These are phyloP conservation scores for Grosmannia serpens DNA, from an alignment of 2,329 filamentous ascomycete species.

Conservation along the genomic window DNA sequence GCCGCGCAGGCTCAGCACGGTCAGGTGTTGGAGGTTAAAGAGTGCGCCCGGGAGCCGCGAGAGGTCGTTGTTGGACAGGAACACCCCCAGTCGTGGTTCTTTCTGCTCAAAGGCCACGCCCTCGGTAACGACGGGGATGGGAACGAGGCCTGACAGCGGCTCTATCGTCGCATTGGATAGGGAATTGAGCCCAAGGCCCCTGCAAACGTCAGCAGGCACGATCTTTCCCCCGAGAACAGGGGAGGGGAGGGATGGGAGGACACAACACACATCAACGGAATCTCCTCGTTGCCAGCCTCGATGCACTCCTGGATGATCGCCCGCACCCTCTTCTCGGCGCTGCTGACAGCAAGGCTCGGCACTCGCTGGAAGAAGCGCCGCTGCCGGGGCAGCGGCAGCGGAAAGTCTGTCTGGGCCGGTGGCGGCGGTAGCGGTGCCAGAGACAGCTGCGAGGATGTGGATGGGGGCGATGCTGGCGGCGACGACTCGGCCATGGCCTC, in stretches of 20 bases:
- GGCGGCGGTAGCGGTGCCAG: constrained; percentile 31
- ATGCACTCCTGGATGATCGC: constrained; percentile 38
- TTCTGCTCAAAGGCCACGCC: constrained; percentile 48
- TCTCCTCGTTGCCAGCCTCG: constrained; percentile 44
- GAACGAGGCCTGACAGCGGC: constrained; percentile 42
- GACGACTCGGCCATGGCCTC: background rate
- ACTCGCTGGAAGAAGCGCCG: constrained; percentile 16
- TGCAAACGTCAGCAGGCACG: constrained; percentile 10
- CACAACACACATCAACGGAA: constrained; percentile 23
- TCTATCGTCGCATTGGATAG: constrained; percentile 46
- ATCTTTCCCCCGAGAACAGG: background rate
- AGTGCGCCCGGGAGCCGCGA: constrained; percentile 44
- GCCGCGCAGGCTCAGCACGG: constrained; percentile 52
- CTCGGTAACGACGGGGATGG: constrained; percentile 40
- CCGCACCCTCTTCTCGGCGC: constrained; percentile 33
- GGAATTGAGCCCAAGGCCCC: constrained; percentile 33
- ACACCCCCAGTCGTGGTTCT: constrained; percentile 49
- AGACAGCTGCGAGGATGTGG: constrained; percentile 53
- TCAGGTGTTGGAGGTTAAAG: constrained; percentile 50
- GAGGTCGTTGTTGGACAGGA: constrained; percentile 48
- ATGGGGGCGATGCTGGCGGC: background rate
- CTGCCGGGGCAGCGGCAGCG: constrained; percentile 8
- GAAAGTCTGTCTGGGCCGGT: constrained; percentile 6
- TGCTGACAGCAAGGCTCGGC: constrained; percentile 17
- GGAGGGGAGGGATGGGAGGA: background rate